A percentile compares a stretch with the other conserved stretches of the same genome.
Evolutionary conservation across 805 yeast genomes (phyloP).

Genomic region (Hanseniaspora valbyensis): DNA sequence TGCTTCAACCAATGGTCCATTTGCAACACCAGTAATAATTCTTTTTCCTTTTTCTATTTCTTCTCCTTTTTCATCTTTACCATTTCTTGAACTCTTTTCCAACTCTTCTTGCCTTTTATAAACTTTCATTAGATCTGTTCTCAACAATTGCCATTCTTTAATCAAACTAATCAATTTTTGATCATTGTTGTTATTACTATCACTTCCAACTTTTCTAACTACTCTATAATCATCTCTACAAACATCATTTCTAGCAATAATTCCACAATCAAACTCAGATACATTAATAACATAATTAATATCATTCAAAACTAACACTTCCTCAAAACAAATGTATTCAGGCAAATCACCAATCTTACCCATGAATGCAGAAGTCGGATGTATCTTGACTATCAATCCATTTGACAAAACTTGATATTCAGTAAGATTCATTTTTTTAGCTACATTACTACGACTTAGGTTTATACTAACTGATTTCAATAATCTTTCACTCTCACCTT

Average conservation of each 20-base stretch:
- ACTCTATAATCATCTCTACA: constrained; percentile 7
- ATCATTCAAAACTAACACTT: constrained; percentile 7
- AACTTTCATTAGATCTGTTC: neutral
- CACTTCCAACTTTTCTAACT: constrained; percentile 1
- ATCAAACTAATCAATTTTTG: neutral
- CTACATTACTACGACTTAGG: constrained; percentile 1
- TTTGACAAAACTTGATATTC: constrained; percentile 9
- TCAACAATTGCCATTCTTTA: neutral
- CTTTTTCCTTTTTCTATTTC: too few relatives aligned
- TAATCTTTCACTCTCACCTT: neutral
- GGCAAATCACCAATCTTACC: constrained; percentile 11
- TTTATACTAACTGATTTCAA: neutral
- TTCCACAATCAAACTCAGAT: neutral
- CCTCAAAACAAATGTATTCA: constrained; percentile 13
- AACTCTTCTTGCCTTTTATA: neutral
- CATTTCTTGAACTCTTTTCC: neutral
- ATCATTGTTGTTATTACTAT: neutral
- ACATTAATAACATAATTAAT: constrained; percentile 2
- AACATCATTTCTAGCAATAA: neutral
- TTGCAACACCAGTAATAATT: neutral
- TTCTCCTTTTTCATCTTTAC: too few relatives aligned
- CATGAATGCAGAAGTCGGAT: constrained; percentile 3
- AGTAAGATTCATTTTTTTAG: constrained; percentile 1
- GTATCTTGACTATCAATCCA: constrained; percentile 3
- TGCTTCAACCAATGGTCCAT: neutral